A percentile compares a stretch with the other conserved stretches of the same genome.
Evolutionary conservation across 2,329 filamentous ascomycete species (phyloP).

Genomic region (Passalora sequoiae): DNA sequence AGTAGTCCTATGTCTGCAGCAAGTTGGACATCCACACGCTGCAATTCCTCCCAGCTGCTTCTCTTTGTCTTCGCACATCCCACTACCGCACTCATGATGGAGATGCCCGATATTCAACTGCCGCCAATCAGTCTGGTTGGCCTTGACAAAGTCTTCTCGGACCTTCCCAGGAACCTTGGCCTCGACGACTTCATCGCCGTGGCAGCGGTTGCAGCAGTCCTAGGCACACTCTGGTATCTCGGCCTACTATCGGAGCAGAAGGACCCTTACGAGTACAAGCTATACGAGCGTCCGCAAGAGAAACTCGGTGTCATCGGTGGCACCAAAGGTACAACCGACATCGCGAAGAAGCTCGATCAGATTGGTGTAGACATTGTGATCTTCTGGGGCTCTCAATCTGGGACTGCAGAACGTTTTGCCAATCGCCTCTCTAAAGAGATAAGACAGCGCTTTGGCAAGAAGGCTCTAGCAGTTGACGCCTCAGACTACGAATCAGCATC

Average conservation of each 20-base stretch:
- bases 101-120: conserved; percentile 4
- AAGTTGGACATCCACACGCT: not conserved
- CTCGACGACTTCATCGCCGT: conserved; percentile 17
- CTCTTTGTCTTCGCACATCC: not conserved
- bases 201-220: conserved; percentile 13
- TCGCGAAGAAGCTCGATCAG: conserved; percentile 42
- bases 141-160: conserved; percentile 11
- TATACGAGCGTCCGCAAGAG: conserved; percentile 48
- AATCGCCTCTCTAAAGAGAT: conserved; percentile 40
- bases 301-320: conserved; percentile 28
- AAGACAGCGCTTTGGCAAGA: conserved; percentile 38
- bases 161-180: conserved; percentile 5
- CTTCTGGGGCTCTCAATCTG: conserved; percentile 49
- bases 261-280: conserved; percentile 47
- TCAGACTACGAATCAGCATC: conserved; percentile 42
- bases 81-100: not conserved
- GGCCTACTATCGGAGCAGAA: conserved; percentile 42
- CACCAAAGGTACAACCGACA: conserved; percentile 36
- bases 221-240: conserved; percentile 10
- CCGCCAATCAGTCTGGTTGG: conserved; percentile 4
- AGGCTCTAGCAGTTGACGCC: conserved; percentile 41
- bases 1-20: not conserved
- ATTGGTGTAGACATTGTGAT: conserved; percentile 36
- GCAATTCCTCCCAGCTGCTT: not conserved
- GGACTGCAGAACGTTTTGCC: conserved; percentile 44